These are phyloP conservation scores for Gossypium rotundifolium DNA, from an alignment of 345 rosid species.

Conservation along the genomic window DNA sequence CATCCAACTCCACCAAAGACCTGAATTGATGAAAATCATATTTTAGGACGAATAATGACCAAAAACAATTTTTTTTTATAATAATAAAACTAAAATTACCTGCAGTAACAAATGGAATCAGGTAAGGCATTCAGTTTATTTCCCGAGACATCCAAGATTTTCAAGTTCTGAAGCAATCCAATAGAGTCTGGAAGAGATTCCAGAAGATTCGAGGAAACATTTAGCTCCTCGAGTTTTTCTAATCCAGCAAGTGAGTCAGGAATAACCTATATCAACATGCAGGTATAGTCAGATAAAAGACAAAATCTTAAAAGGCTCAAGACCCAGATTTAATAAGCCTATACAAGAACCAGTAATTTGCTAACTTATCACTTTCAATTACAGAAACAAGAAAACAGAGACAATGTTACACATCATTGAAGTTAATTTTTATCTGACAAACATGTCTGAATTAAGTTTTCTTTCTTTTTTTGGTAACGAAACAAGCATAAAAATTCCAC, in stretches of 20 bases:
- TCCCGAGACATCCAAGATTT: constrained; percentile 58
- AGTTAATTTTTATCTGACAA: background rate
- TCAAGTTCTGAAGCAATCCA: constrained; percentile 62
- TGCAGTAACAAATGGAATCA: constrained; percentile 69
- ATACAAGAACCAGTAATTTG: background rate
- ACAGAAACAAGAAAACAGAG: background rate
- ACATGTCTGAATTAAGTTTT: background rate
- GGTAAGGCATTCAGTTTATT: constrained; percentile 74
- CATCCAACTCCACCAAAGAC: constrained; percentile 76
- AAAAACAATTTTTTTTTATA: background rate
- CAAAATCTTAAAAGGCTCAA: background rate
- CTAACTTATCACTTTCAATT: background rate
- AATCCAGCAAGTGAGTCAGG: constrained; percentile 92
- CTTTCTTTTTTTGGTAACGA: too few species aligned
- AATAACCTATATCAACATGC: constrained; percentile 43
- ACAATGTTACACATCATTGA: background rate
- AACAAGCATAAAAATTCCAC: too few species aligned
- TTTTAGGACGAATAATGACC: constrained; percentile 4
- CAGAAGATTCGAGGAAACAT: constrained; percentile 66
- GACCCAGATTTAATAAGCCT: background rate
- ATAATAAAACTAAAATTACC: constrained; percentile 35
- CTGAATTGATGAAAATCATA: constrained; percentile 29
- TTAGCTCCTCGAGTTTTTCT: constrained; percentile 65
- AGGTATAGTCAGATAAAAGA: constrained; percentile 13
- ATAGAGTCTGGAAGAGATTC: constrained; percentile 76